phyloP scores from a whole-genome alignment of 345 rosid species.

The Reutealis trisperma region DNA sequence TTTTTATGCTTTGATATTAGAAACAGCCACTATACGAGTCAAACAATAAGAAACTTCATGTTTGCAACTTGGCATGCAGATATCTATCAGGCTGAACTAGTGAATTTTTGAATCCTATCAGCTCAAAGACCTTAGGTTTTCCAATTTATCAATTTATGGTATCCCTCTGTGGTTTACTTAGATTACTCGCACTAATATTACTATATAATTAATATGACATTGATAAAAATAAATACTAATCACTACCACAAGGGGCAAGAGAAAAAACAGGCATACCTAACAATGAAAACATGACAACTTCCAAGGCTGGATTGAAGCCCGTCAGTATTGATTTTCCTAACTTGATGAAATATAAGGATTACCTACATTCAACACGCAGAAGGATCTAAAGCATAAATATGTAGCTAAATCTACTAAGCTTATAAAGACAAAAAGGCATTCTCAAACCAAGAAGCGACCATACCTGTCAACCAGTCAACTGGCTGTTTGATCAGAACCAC shows the following conservation, averaged over 20 bases:
- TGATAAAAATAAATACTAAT: not conserved
- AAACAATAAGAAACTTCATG: not conserved
- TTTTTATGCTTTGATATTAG: not conserved
- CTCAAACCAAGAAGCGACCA: not conserved
- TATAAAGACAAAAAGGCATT: not conserved
- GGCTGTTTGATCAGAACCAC: slow-evolving; percentile 15
- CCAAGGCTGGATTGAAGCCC: slow-evolving; percentile 13
- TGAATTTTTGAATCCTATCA: too few relatives aligned
- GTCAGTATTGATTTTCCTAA: not conserved
- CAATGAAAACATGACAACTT: slow-evolving; percentile 9
- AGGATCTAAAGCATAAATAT: not conserved
- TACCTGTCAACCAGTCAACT: slow-evolving; percentile 4
- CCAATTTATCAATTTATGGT: not conserved
- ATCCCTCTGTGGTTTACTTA: not conserved
- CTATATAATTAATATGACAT: not conserved
- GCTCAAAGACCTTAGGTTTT: not conserved
- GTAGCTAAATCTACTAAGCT: too few relatives aligned
- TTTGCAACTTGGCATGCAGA: not conserved
- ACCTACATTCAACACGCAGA: not conserved
- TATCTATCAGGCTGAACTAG: too few relatives aligned
- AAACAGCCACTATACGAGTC: not conserved
- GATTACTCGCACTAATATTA: not conserved
- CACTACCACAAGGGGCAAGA: not conserved
- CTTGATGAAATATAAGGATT: slow-evolving; percentile 6
- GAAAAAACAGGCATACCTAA: slow-evolving; percentile 2